Percentiles rank a stretch among this genome's conserved stretches.
Evolutionary conservation across 2,329 filamentous ascomycete genomes (phyloP).

Genomic region (Arthrinium puccinioides): DNA sequence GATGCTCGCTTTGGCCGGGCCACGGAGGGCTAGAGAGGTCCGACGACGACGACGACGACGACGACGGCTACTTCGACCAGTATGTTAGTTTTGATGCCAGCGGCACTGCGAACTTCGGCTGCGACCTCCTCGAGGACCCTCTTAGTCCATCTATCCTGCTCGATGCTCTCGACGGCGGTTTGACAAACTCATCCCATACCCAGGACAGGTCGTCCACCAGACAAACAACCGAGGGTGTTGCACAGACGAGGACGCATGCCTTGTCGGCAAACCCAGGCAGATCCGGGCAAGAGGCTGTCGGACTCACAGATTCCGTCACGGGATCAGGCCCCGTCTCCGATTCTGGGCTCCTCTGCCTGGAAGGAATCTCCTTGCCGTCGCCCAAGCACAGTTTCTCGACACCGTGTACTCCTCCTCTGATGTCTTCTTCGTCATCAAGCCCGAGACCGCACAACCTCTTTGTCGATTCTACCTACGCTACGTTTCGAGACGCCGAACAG

Average conservation of each 20-base stretch:
- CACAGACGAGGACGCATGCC: slow-evolving; percentile 1
- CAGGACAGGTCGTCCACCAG: slow-evolving; percentile 10
- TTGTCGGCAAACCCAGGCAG: slow-evolving; percentile 6
- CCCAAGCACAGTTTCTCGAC: slow-evolving; percentile 12
- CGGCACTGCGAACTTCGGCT: slow-evolving; percentile 12
- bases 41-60: slow-evolving; percentile 13
- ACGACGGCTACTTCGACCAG: slow-evolving; percentile 25
- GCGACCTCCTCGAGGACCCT: slow-evolving; percentile 17
- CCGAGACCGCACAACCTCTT: slow-evolving; percentile 19
- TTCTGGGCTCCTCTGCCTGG: slow-evolving; percentile 37
- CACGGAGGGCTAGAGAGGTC: too few species aligned
- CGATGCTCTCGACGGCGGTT: slow-evolving; percentile 15
- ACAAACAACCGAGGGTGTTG: slow-evolving; percentile 9
- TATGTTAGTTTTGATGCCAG: slow-evolving; percentile 23
- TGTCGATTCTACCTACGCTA: slow-evolving; percentile 18
- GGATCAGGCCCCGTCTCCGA: slow-evolving; percentile 36
- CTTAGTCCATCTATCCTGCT: slow-evolving; percentile 24
- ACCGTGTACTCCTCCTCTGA: slow-evolving; percentile 15
- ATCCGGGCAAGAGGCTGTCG: slow-evolving; percentile 8
- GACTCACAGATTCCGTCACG: slow-evolving; percentile 17
- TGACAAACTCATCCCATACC: slow-evolving; percentile 12
- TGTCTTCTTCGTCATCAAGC: slow-evolving; percentile 16
- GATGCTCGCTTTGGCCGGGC: slow-evolving; percentile 18
- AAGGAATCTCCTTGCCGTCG: slow-evolving; percentile 37
- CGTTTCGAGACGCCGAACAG: slow-evolving; percentile 16